Evolutionary conservation across 177 flowering plant genomes (phyloP).

Genomic region (Vitis hybrid): DNA sequence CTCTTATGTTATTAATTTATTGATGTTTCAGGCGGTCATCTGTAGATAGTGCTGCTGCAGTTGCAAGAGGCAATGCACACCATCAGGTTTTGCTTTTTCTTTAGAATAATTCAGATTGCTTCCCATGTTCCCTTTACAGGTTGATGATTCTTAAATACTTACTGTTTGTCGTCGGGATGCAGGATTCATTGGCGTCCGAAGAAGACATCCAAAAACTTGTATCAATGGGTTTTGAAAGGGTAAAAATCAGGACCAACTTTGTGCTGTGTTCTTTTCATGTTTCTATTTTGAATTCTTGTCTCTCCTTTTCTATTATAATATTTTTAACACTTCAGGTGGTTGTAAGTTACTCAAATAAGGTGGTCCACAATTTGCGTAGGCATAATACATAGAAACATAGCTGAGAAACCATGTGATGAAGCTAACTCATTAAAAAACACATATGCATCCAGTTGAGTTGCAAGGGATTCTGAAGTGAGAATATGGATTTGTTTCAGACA

Average conservation of each 20-base stretch:
- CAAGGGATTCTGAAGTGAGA: background rate
- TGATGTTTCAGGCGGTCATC: slow-evolving; percentile 35
- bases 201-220: slow-evolving; percentile 74
- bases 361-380: background rate
- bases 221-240: slow-evolving; percentile 97
- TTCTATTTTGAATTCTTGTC: background rate
- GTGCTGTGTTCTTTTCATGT: background rate
- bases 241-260: slow-evolving; percentile 17
- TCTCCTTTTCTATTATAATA: background rate
- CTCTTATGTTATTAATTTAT: background rate
- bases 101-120: background rate
- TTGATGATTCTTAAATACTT: background rate
- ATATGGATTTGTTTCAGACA: slow-evolving; percentile 50
- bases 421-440: background rate
- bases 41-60: slow-evolving; percentile 29
- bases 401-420: background rate
- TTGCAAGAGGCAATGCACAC: slow-evolving; percentile 12
- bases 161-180: slow-evolving; percentile 18
- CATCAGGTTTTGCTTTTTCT: slow-evolving; percentile 41
- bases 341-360: no score
- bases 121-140: background rate
- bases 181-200: slow-evolving; percentile 51
- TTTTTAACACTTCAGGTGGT: background rate
- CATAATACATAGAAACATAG: background rate
- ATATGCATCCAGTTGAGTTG: background rate